Evolutionary conservation across 805 yeast species (phyloP), one percentile per base, ranked within the genome.

Genomic region (Metschnikowia anglica): DNA sequence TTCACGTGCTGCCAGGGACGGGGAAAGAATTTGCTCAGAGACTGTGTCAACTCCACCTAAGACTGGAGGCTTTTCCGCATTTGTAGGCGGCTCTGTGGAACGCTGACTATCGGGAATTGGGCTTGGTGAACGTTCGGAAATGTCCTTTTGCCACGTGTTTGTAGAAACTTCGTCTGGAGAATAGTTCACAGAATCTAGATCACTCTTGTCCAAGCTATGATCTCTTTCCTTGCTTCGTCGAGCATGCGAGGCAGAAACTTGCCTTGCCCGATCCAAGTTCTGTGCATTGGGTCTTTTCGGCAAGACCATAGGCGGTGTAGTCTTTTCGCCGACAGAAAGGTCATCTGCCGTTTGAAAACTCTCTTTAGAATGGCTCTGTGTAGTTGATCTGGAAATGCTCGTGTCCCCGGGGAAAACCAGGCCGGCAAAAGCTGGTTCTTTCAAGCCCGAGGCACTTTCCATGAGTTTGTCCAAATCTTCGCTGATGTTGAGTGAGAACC

Each of bases 381-480:
- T 34, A 6, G 39, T 17, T 3, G 39, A 17, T 12, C 39, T n/a
- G 18, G 46, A 17, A 11, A 28, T n/a, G 24, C 12, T 6, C 25
- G 10, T 23, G 17, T 11, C 31, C 31, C 6, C 31, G 11, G 31
- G 9, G 10, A 25, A 11, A 12, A 25, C 10, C 13, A 4, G 28
- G 28, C 10, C 13, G 28, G 28, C n/a, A 12, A 25, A 25, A 13
- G 11, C 28, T 25, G 31, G 37, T 13, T 40, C 42, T 15, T 41
- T 39, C 35, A 51, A 42, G 33, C 13, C 37, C 15, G 42, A 59
- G 27, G 70, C 71, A 37, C 59, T 55, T 25, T 56, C 58, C 75
- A 70, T 69, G 41, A 70, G 58, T 39, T 56, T 56, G 43, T 68
- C 73, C 26, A 70, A 56, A 44, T 64, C 73, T 41, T 68, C 73